Evolutionary conservation across 148 eudicot species (phyloP).

Genomic region (Rhododendron henanense): DNA sequence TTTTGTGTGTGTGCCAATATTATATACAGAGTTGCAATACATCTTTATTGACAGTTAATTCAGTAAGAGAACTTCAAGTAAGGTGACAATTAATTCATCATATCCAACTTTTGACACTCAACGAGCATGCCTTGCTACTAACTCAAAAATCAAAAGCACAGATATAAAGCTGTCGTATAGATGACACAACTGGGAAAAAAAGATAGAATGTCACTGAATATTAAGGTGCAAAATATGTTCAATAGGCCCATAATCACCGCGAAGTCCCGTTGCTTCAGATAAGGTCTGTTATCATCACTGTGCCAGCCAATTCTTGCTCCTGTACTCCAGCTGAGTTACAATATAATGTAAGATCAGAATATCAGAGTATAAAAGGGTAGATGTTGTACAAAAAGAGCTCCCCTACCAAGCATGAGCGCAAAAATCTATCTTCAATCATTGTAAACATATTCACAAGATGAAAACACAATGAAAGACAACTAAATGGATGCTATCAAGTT

Average conservation of each 20-base stretch:
- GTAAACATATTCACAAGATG: neutral
- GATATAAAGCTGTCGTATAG: neutral
- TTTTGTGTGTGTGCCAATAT: neutral
- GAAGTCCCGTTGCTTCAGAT: constrained; percentile 83
- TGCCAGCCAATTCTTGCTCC: constrained; percentile 99
- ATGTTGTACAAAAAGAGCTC: neutral
- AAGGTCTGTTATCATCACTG: constrained; percentile 89
- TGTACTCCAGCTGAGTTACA: constrained; percentile 64
- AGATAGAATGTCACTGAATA: neutral
- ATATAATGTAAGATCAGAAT: neutral
- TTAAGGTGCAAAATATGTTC: neutral
- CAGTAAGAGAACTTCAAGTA: neutral
- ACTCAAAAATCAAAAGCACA: neutral
- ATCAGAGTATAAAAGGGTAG: neutral
- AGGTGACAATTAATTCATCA: neutral
- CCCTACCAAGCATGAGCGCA: neutral
- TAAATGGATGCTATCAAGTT: neutral
- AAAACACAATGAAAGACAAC: neutral
- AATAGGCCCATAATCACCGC: constrained; percentile 49
- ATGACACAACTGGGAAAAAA: neutral
- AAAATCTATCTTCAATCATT: neutral
- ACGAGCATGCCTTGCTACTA: neutral
- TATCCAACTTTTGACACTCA: neutral
- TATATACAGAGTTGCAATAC: neutral
- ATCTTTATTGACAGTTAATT: neutral